These are phyloP conservation scores for Trametopsis cervina DNA, from an alignment of 768 basidiomycete species.

Conservation along the genomic window DNA sequence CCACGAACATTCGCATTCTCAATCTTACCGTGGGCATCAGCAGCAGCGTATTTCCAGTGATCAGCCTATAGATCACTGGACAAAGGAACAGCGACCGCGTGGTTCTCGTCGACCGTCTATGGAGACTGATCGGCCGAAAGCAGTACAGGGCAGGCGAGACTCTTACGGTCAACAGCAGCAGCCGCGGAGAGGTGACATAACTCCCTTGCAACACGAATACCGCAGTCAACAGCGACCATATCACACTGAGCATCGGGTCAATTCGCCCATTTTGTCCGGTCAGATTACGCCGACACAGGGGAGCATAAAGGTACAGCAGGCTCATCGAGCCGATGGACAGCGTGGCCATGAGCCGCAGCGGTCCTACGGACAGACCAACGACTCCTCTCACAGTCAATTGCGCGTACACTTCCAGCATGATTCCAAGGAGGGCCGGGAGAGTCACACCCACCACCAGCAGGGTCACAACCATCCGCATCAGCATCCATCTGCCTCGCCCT, in stretches of 20 bases:
- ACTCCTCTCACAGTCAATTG: slow-evolving; percentile 14
- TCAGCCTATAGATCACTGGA: neutral
- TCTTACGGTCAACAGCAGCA: too few relatives aligned
- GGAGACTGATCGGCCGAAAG: neutral
- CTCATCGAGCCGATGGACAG: neutral
- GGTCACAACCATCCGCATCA: slow-evolving; percentile 19
- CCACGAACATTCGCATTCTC: slow-evolving; percentile 1
- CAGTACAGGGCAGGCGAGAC: neutral
- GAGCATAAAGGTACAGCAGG: neutral
- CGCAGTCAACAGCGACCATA: neutral
- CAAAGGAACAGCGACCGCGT: neutral
- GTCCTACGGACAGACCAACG: slow-evolving; percentile 11
- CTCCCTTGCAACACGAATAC: neutral
- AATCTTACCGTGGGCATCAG: slow-evolving; percentile 13
- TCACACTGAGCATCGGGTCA: neutral
- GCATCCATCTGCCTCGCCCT: slow-evolving; percentile 19
- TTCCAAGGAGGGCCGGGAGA: too few relatives aligned
- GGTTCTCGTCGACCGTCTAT: neutral
- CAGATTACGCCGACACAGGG: slow-evolving; percentile 6
- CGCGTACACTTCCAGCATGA: slow-evolving; percentile 18
- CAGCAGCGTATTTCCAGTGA: neutral
- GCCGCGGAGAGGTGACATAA: neutral
- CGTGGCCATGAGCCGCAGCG: neutral
- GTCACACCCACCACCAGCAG: slow-evolving; percentile 5
- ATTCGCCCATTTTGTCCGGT: too few relatives aligned